phyloP scores from a whole-genome alignment of 1,284 basidiomycete species.

The Cutaneotrichosporon arboriforme region DNA sequence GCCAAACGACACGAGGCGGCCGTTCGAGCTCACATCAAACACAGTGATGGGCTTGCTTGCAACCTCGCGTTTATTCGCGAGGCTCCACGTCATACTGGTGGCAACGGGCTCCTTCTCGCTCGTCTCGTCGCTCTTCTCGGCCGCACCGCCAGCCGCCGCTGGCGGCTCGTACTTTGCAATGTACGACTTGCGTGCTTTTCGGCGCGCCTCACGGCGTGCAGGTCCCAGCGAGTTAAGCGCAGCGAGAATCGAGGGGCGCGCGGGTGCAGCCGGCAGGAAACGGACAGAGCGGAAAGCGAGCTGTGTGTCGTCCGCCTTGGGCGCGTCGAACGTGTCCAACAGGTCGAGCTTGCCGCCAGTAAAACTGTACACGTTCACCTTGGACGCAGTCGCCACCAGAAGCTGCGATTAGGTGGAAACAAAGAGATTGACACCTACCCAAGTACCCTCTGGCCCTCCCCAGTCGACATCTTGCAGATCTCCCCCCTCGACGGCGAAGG shows the following conservation, averaged over 20 bases:
- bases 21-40: conserved; percentile 83
- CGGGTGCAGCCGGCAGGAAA: conserved; percentile 45
- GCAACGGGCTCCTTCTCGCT: conserved; percentile 3
- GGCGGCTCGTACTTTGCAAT: conserved; percentile 33
- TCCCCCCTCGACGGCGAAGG: conserved; percentile 23
- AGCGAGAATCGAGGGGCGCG: conserved; percentile 44
- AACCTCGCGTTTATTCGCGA: conserved; percentile 50
- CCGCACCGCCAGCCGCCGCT: conserved; percentile 55
- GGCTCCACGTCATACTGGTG: conserved; percentile 38
- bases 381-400: conserved; percentile 32
- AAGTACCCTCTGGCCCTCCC: conserved; percentile 35
- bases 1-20: conserved; percentile 76
- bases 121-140: conserved; percentile 18
- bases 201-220: conserved; percentile 25
- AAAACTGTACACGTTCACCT: conserved; percentile 30
- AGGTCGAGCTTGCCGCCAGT: conserved; percentile 22
- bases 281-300: conserved; percentile 69
- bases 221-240: conserved; percentile 61
- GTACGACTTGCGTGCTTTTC: conserved; percentile 34
- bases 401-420: conserved; percentile 20
- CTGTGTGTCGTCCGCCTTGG: conserved; percentile 32
- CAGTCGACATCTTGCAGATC: conserved; percentile 45
- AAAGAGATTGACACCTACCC: conserved; percentile 23
- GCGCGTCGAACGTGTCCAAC: conserved; percentile 37
- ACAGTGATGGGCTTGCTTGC: conserved; percentile 74